phyloP scores from a whole-genome alignment of 2,329 filamentous ascomycete species.

The Trichoderma breve region DNA sequence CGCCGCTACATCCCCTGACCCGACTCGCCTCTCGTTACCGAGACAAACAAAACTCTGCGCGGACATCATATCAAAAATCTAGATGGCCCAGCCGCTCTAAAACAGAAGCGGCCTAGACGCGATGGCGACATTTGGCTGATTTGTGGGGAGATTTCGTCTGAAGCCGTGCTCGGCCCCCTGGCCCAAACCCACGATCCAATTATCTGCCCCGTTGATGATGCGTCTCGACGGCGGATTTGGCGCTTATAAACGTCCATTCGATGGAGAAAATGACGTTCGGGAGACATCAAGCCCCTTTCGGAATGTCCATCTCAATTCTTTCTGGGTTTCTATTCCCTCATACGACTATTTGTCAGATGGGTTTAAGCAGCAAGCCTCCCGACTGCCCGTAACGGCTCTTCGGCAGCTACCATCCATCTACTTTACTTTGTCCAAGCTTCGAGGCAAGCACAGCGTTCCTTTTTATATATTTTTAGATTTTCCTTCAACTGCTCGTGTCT shows the following conservation, averaged over 20 bases:
- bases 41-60: background rate
- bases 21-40: background rate
- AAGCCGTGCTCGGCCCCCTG: background rate
- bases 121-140: constrained; percentile 18
- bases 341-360: background rate
- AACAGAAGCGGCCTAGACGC: constrained; percentile 11
- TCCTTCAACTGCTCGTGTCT: background rate
- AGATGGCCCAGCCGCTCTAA: background rate
- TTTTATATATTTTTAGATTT: background rate
- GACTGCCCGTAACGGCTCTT: constrained; percentile 10
- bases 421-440: background rate
- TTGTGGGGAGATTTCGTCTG: constrained; percentile 8
- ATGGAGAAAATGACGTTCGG: constrained; percentile 8
- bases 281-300: background rate
- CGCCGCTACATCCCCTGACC: background rate
- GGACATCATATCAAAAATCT: background rate
- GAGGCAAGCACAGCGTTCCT: background rate
- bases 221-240: constrained; percentile 1
- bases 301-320: background rate
- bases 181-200: constrained; percentile 1
- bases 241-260: background rate
- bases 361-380: background rate
- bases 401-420: background rate
- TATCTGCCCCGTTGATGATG: background rate
- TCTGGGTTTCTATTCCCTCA: constrained; percentile 6